Conservation (phyloP, 2,329 filamentous ascomycete genomes). For the Clarireedia hainanense region DNA sequence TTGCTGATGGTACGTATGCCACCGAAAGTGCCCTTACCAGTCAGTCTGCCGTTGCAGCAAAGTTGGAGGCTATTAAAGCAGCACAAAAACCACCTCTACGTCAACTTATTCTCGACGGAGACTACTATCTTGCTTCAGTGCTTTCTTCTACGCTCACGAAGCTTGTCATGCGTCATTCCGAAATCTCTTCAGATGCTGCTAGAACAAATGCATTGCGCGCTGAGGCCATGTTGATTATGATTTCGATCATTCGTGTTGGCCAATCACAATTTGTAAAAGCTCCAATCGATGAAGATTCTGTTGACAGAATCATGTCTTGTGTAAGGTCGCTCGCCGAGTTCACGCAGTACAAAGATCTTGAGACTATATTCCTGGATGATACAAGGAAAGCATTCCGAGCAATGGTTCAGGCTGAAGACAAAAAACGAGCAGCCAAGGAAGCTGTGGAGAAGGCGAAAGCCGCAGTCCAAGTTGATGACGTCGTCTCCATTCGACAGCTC, state of each 20-base stretch:
- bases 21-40: slow-evolving; percentile 95
- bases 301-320: slow-evolving; percentile 98
- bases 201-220: slow-evolving; percentile 91
- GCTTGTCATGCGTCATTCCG: slow-evolving; percentile 92
- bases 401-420: slow-evolving; percentile 96
- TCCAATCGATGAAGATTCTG: slow-evolving; percentile 92
- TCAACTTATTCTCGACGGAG: slow-evolving; percentile 91
- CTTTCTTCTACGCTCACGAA: slow-evolving; percentile 95
- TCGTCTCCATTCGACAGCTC: slow-evolving; percentile 85
- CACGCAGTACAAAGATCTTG: slow-evolving; percentile 78
- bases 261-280: slow-evolving; percentile 99
- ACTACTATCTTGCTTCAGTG: slow-evolving; percentile 92
- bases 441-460: slow-evolving; percentile 88
- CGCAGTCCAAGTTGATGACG: slow-evolving; percentile 91
- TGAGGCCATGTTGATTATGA: slow-evolving; percentile 99
- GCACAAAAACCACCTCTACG: slow-evolving; percentile 92
- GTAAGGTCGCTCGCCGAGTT: slow-evolving; percentile 90
- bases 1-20: slow-evolving; percentile 95
- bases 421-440: slow-evolving; percentile 93
- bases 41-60: slow-evolving; percentile 80
- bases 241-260: slow-evolving; percentile 93
- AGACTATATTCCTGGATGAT: slow-evolving; percentile 88
- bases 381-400: slow-evolving; percentile 92
- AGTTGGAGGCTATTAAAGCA: slow-evolving; percentile 91
- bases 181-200: slow-evolving; percentile 77